Evolutionary conservation across 139 green algal species (phyloP), one percentile per base, ranked within the genome.

Genomic region (Coelastrella sp.): DNA sequence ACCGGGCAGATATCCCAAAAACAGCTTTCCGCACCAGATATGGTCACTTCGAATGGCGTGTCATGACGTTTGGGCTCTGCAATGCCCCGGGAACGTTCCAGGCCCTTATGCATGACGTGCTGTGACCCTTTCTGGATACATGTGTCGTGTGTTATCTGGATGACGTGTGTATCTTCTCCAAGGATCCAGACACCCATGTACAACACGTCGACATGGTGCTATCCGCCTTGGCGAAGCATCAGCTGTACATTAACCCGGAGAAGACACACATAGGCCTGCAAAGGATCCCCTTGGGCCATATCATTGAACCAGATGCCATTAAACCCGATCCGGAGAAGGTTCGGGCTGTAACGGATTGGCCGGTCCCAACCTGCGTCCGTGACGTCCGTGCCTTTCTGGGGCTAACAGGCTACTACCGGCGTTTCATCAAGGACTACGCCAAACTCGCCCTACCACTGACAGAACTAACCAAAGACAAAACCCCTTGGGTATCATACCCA

Each of bases 71-170:
- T 85, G 87, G 90, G 11, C 41, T 91, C 27, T 88, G 86, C 23
- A 92, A 92, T 87, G 88, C 90, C 25, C 90, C 87, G 60, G 75
- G 80, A 1, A 57, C 76, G 3, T 92, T 94, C 45, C 74, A 89
- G 32, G 21, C 50, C 32, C 32, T 79, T 21, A 92, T 93, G 84
- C 86, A 91, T 25, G 82, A 86, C n/a, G 45, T 91, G 5, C 89
- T 94, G 90, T 48, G 59, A 83, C 64, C 68, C 86, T 32, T 91
- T 76, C 45, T 21, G 3, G 17, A 27, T 45, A 76, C 76, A 15
- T 87, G 74, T 51, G 79, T 87, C 0, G 3, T 88, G 5, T 59
- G 88, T 0, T 91, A 87, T 62, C 30, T 91, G 0, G 85, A 91
- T 79, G 85, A 89, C 34, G 80, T 89, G 13, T 35, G 88, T 1